Evolutionary conservation across 495 filamentous ascomycete species (phyloP).

Genomic region (Aspergillus asperescens): DNA sequence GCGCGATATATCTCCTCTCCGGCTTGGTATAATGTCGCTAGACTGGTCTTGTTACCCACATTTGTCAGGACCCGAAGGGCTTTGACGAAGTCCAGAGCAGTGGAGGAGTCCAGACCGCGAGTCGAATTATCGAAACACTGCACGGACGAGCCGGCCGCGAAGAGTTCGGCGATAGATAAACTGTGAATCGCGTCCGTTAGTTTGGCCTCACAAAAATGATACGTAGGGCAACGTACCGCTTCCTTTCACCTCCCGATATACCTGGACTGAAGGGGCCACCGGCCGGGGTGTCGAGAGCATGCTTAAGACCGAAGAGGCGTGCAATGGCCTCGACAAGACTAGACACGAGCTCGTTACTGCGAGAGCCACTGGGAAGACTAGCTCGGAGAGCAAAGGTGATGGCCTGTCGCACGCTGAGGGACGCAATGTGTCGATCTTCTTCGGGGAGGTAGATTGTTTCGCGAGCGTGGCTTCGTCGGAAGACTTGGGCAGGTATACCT

Average conservation of each 20-base stretch:
- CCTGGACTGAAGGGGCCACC: slow-evolving; percentile 1
- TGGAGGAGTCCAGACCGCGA: neutral
- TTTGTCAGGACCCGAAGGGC: no score
- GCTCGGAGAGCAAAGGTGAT: slow-evolving; percentile 4
- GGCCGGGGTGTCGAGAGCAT: neutral
- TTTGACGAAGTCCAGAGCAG: neutral
- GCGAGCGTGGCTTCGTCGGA: neutral
- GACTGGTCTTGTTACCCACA: slow-evolving; percentile 63
- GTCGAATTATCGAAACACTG: neutral
- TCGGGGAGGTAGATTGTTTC: neutral
- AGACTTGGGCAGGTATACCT: neutral
- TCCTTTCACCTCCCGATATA: slow-evolving; percentile 7
- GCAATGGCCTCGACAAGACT: no score
- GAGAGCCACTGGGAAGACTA: neutral
- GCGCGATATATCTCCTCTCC: slow-evolving; percentile 68
- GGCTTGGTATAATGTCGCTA: slow-evolving; percentile 79
- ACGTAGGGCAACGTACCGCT: neutral
- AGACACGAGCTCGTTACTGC: neutral
- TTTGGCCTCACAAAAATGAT: no score
- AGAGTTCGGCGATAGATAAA: neutral
- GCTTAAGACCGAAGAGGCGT: neutral
- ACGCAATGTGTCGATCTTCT: slow-evolving; percentile 1
- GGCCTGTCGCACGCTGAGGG: neutral
- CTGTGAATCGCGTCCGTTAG: no score
- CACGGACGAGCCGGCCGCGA: neutral